Base-by-base conservation (phyloP, 495 filamentous ascomycete species). In the Neurospora sp. region DNA sequence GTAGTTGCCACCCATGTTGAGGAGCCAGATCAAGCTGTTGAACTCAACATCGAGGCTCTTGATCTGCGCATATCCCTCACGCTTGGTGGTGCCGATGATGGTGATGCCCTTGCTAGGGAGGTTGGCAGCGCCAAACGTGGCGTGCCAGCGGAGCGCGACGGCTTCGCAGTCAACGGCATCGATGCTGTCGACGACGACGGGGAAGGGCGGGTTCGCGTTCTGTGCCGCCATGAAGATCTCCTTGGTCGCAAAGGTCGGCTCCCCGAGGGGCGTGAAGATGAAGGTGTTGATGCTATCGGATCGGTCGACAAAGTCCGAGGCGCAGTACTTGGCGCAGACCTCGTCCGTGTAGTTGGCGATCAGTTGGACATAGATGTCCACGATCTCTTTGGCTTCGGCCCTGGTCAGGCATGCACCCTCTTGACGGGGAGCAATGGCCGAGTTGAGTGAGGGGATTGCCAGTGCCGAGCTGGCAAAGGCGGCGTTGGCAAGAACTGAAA, bases 211-310 rank as follows among this genome's bases (percentile, higher is more conserved):
- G 75, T 79, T 80, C 22, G 76, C 73, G 42, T 72, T 42, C 74
- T 78, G 80, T 27, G 76, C 80, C 70, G 79, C 76, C 77, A 81
- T 78, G 74, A 81, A 81, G 72, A 80, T 78, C 72, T 78, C 72
- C 76, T 80, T 80, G 76, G 77, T 80, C 44, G 75, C 77, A 70
- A 80, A 80, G n/a, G 79, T 80, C 46, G 75, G 76, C 71, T 74
- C 71, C 70, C 78, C 79, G 16, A 80, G 76, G 44, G 78, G 77
- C 69, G 71, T 53, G 79, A 77, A 75, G 73, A 78, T 80, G 79
- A 81, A 78, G 74, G 79, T 78, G 79, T 80, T 80, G 79, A 81
- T 81, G 79, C 80, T 80, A 75, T 80, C 78, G 65, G 78, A 79
- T 41, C 77, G 72, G 76, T 81, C 76, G 72, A 77, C 78, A 40